Evolutionary conservation across 148 eudicot species (phyloP), one percentile per base, ranked within the genome.

Genomic region (Cornus suecica): DNA sequence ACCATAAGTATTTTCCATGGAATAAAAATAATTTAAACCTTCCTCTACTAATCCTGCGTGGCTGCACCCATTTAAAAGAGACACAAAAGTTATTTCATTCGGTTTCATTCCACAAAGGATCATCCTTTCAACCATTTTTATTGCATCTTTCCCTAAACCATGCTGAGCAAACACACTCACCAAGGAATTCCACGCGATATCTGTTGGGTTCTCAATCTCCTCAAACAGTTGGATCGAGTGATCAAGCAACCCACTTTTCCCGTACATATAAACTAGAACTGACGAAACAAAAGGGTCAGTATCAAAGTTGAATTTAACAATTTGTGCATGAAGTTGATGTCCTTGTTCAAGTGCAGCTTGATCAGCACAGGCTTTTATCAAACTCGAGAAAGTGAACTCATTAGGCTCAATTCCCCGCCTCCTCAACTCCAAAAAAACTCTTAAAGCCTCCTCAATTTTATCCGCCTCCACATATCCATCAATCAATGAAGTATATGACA

Each of bases 321-420:
- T 81, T 71, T 81, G 85, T 52, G 81, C 84, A 77, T 86, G 89
- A 68, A 86, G 85, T 81, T 83, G 85, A 23, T 63, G 79, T 25
- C 87, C 89, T 54, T 83, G 89, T 72, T 86, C 89, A 65, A 86
- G 81, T 27, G 87, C 85, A 68, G 86, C 86, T 73, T 86, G 87
- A 62, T 83, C 79, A 41, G 89, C 83, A 81, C 89, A 86, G 34
- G 83, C 89, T 81, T 86, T 85, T 29, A 83, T 76, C 76, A 83
- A 75, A 66, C 84, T 83, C n/a, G 88, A 85, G 67, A 82, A 83
- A 10, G 86, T 86, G 54, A 78, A 86, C 76, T 83, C 89, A 65
- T 86, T 86, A 9, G 89, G 89, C 61, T 74, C 71, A 31, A 86
- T 62, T 13, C 58, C 83, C 30, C 64, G 75, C 61, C 81, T 79